phyloP scores from a whole-genome alignment of 2,329 filamentous ascomycete species.

The Ophiostoma novo-ulmi region DNA sequence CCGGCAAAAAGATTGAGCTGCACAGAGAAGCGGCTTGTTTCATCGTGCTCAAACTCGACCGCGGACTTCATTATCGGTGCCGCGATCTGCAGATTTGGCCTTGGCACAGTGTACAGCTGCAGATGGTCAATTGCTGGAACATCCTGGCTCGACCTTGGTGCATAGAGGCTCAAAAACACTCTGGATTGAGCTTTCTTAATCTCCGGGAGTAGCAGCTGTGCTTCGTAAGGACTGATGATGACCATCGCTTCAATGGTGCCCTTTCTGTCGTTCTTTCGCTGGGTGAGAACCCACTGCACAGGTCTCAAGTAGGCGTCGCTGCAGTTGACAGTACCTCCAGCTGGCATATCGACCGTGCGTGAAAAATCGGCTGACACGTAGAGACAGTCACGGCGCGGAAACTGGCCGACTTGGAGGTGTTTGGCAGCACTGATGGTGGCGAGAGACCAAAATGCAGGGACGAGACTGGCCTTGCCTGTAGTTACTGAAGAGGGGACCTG shows the following conservation, averaged over 20 bases:
- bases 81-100: background rate
- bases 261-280: background rate
- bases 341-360: slow-evolving; percentile 36
- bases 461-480: background rate
- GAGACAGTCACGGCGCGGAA: slow-evolving; percentile 36
- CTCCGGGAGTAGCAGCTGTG: background rate
- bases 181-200: background rate
- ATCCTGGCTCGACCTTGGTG: background rate
- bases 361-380: slow-evolving; percentile 49
- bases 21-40: background rate
- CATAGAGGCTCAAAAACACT: slow-evolving; percentile 5
- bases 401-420: slow-evolving; percentile 33
- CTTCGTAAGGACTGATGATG: slow-evolving; percentile 16
- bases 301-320: slow-evolving; percentile 4
- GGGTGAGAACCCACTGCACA: slow-evolving; percentile 11
- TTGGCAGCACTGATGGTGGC: slow-evolving; percentile 37
- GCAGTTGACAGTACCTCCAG: background rate
- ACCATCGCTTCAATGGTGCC: background rate
- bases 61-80: background rate
- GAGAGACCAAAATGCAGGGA: slow-evolving; percentile 45
- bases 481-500: background rate
- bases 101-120: background rate
- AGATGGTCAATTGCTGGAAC: background rate
- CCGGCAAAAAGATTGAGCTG: slow-evolving; percentile 13
- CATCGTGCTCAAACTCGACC: background rate